phyloP scores from a whole-genome alignment of 176 grass and related monocot species.

The Oryza longistaminata region DNA sequence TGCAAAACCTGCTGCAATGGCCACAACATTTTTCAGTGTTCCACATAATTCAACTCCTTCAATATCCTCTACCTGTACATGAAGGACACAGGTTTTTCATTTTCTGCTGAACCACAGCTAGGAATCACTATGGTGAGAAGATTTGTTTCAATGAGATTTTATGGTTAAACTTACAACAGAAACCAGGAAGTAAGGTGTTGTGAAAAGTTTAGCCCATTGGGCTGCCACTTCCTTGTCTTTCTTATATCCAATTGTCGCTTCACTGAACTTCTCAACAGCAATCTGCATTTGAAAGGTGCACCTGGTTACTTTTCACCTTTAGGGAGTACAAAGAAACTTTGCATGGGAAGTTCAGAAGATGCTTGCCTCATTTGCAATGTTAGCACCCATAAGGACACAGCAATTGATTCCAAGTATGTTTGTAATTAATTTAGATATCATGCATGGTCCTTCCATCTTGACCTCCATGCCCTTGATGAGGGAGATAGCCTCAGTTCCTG shows the following conservation, averaged over 20 bases:
- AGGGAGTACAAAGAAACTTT: conserved; percentile 9
- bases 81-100: not conserved
- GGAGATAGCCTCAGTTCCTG: conserved; percentile 71
- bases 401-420: conserved; percentile 87
- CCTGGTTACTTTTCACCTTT: not conserved
- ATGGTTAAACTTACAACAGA: conserved; percentile 56
- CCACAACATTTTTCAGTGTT: conserved; percentile 94
- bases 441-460: conserved; percentile 90
- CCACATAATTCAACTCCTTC: conserved; percentile 97
- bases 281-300: conserved; percentile 57
- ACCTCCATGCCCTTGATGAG: conserved; percentile 99
- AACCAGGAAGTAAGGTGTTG: conserved; percentile 84
- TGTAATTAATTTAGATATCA: conserved; percentile 88
- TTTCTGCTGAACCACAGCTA: not conserved
- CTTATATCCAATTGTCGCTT: conserved; percentile 93
- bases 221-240: conserved; percentile 75
- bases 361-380: conserved; percentile 94
- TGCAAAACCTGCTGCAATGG: conserved; percentile 85
- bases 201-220: conserved; percentile 72
- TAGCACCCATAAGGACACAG: conserved; percentile 98
- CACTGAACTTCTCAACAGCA: conserved; percentile 90
- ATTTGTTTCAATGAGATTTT: not conserved
- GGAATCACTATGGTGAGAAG: not conserved
- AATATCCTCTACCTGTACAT: conserved; percentile 81
- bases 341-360: not conserved